Conservation (phyloP, 805 yeast species). For the Debaryomyces tyrocola region DNA sequence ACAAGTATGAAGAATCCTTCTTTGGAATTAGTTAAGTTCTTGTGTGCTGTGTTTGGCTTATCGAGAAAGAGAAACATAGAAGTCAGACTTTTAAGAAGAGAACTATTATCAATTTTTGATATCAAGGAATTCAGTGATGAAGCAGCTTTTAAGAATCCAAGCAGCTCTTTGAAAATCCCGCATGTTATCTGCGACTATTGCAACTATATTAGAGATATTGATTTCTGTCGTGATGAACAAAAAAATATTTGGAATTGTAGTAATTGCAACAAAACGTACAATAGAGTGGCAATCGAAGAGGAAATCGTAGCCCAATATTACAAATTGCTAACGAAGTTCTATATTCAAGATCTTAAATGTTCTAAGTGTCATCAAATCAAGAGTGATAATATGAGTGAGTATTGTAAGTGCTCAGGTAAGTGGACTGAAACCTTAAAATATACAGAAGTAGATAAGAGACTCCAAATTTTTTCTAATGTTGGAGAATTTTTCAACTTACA, state of each 20-base stretch:
- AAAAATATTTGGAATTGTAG: constrained; percentile 58
- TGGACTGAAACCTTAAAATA: constrained; percentile 64
- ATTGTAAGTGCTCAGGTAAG: constrained; percentile 86
- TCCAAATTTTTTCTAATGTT: constrained; percentile 56
- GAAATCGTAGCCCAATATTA: constrained; percentile 65
- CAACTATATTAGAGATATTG: constrained; percentile 70
- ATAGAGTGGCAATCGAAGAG: constrained; percentile 76
- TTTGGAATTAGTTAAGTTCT: constrained; percentile 71
- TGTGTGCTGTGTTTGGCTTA: constrained; percentile 71
- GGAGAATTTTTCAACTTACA: constrained; percentile 61
- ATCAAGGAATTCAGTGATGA: constrained; percentile 81
- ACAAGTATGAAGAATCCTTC: constrained; percentile 64
- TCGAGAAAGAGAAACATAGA: constrained; percentile 68
- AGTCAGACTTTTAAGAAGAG: constrained; percentile 71
- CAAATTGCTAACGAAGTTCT: constrained; percentile 55
- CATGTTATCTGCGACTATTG: constrained; percentile 81
- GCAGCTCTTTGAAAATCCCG: constrained; percentile 63
- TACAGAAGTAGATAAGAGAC: constrained; percentile 42
- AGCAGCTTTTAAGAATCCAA: constrained; percentile 72
- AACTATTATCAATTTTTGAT: constrained; percentile 69
- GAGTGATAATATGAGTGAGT: constrained; percentile 65
- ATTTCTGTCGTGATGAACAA: constrained; percentile 72
- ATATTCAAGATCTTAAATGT: constrained; percentile 81
- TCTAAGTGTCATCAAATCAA: constrained; percentile 68
- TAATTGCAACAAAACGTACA: constrained; percentile 63